Conservation (phyloP, 768 basidiomycete species). For the Scleroderma citrinum region DNA sequence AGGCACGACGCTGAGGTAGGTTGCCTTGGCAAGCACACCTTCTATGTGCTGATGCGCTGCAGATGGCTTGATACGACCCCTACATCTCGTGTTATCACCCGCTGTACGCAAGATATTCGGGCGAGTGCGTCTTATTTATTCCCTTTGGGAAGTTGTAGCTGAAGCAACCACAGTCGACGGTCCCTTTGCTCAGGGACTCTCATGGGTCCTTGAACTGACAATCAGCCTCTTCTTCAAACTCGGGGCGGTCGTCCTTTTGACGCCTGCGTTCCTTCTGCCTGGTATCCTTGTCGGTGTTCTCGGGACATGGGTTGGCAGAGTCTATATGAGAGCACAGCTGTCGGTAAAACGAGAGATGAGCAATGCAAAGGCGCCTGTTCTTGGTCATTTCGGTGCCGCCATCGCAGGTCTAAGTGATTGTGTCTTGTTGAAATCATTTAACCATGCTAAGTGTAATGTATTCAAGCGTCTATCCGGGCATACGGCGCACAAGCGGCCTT, state of each 20-base stretch:
- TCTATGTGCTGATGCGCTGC: constrained; percentile 27
- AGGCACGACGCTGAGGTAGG: constrained; percentile 56
- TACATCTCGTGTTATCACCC: constrained; percentile 41
- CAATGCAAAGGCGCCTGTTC: constrained; percentile 42
- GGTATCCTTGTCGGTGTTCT: constrained; percentile 30
- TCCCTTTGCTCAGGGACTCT: constrained; percentile 22
- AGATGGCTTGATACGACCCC: constrained; percentile 49
- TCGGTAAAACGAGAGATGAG: constrained; percentile 53
- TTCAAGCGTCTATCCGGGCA: constrained; percentile 42
- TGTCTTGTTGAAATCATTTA: neutral
- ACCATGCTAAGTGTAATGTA: constrained; percentile 9
- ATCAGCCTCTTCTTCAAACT: constrained; percentile 33
- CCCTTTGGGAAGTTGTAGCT: neutral
- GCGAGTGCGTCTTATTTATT: constrained; percentile 12
- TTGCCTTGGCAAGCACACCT: constrained; percentile 21
- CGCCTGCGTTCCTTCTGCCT: constrained; percentile 36
- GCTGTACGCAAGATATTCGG: constrained; percentile 44
- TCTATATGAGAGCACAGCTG: constrained; percentile 53
- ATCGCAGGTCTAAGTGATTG: constrained; percentile 42
- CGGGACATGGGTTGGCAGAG: constrained; percentile 39
- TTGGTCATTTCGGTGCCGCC: constrained; percentile 47
- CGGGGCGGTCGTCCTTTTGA: constrained; percentile 30
- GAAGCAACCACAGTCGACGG: constrained; percentile 28
- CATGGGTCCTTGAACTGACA: constrained; percentile 24
- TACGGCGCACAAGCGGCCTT: constrained; percentile 46